These are phyloP conservation scores for Medicago ruthenica DNA, from an alignment of 306 rosid genomes.

Conservation along the genomic window DNA sequence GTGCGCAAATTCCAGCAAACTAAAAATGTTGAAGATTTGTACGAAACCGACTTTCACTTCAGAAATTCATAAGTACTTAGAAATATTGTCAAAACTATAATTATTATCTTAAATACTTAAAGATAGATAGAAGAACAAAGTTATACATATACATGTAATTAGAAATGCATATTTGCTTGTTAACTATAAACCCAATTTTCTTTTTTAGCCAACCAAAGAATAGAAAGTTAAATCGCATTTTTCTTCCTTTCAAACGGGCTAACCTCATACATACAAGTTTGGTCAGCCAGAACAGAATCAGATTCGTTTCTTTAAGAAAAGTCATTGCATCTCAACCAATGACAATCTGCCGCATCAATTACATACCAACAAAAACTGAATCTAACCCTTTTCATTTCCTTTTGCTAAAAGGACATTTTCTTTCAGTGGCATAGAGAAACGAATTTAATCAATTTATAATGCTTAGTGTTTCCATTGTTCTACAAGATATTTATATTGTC, in stretches of 20 bases:
- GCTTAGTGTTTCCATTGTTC: conserved; percentile 26
- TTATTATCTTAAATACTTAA: too few species aligned
- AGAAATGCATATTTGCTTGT: too few species aligned
- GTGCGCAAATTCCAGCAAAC: too few species aligned
- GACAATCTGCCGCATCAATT: conserved; percentile 11
- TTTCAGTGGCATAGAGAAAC: conserved; percentile 9
- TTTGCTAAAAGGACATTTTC: conserved; percentile 39
- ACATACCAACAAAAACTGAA: conserved; percentile 22
- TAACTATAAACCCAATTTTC: not conserved
- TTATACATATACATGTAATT: too few species aligned
- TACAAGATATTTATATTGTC: conserved; percentile 21
- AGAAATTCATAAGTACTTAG: too few species aligned
- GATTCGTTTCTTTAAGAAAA: conserved; percentile 42
- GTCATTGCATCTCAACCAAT: conserved; percentile 39
- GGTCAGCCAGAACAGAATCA: conserved; percentile 34
- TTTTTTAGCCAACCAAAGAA: conserved; percentile 12
- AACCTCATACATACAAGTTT: not conserved
- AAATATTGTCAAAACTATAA: too few species aligned
- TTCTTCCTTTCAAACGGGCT: not conserved
- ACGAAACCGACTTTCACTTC: too few species aligned
- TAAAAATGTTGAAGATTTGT: too few species aligned
- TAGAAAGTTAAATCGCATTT: conserved; percentile 17
- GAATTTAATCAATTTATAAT: conserved; percentile 11
- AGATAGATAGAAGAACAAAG: too few species aligned
- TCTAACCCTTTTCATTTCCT: conserved; percentile 24